Evolutionary conservation across 2,329 filamentous ascomycete species (phyloP).

Genomic region (Parastagonospora avenae): DNA sequence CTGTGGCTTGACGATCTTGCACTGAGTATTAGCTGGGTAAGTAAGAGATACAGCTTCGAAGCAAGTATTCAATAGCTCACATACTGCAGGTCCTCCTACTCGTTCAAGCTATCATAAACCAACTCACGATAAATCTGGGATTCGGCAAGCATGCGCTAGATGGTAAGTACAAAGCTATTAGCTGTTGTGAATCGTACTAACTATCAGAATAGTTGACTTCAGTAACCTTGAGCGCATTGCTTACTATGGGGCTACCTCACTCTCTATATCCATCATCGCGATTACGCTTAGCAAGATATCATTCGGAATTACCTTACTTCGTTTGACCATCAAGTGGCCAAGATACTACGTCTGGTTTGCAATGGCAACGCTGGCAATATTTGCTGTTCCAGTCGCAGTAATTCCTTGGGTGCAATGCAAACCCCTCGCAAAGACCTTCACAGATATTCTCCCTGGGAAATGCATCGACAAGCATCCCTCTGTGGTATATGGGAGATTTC

Average conservation of each 20-base stretch:
- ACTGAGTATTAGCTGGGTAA: conserved; percentile 16
- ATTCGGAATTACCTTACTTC: conserved; percentile 17
- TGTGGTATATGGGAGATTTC: conserved; percentile 13
- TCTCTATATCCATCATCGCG: conserved; percentile 13
- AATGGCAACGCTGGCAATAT: conserved; percentile 10
- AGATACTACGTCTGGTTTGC: conserved; percentile 12
- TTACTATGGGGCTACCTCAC: conserved; percentile 12
- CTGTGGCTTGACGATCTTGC: conserved; percentile 16
- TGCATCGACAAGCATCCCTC: conserved; percentile 15
- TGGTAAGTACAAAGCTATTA: background rate
- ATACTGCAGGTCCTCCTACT: conserved; percentile 10
- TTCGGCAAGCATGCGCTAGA: conserved; percentile 16
- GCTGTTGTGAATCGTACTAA: too few relatives aligned
- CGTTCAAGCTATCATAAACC: conserved; percentile 16
- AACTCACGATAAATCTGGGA: conserved; percentile 16
- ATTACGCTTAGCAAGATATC: conserved; percentile 20
- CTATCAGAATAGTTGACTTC: conserved; percentile 9
- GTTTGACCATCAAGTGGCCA: conserved; percentile 13
- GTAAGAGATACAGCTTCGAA: background rate
- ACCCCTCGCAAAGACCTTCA: conserved; percentile 13
- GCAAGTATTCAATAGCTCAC: conserved; percentile 1
- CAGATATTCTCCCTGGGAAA: conserved; percentile 12
- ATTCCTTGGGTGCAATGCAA: conserved; percentile 16
- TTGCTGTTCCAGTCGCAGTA: conserved; percentile 10
- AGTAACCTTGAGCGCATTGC: conserved; percentile 9